Evolutionary conservation across 2,329 filamentous ascomycete genomes (phyloP).

Genomic region (Ciborinia camelliae): DNA sequence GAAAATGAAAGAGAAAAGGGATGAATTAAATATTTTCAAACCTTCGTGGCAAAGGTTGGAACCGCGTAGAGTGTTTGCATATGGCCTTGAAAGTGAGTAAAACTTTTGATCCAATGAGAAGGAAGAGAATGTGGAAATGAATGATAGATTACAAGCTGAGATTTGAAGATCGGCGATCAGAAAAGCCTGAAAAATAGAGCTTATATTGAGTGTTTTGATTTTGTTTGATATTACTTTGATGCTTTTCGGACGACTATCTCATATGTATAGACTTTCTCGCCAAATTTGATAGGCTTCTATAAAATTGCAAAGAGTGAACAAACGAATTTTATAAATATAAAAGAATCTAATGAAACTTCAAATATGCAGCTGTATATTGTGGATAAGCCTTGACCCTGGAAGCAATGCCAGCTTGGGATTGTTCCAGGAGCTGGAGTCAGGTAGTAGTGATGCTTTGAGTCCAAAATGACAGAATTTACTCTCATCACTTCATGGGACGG

Average conservation of each 20-base stretch:
- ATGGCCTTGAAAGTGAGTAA: not conserved
- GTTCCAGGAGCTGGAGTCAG: not conserved
- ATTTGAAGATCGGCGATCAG: not conserved
- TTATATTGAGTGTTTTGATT: not conserved
- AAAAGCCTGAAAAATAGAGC: not conserved
- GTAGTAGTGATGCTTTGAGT: not conserved
- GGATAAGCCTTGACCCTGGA: not conserved
- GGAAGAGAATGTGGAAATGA: not conserved
- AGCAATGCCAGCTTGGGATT: not conserved
- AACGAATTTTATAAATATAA: not conserved
- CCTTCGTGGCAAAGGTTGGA: not conserved
- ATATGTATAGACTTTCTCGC: not conserved
- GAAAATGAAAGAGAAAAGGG: not conserved
- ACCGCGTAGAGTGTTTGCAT: slow-evolving; percentile 4
- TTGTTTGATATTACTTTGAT: not conserved
- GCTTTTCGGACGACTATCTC: not conserved
- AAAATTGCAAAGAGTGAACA: not conserved
- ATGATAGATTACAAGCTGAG: not conserved
- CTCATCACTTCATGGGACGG: not conserved
- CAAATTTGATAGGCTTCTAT: not conserved
- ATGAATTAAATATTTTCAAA: not conserved
- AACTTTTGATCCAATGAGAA: not conserved
- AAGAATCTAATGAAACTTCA: not conserved
- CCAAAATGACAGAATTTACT: slow-evolving; percentile 2
- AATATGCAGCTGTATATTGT: not conserved